Base-by-base conservation (phyloP, 371 early-diverging fungal species). In the Encephalitozoon intestinalis region DNA sequence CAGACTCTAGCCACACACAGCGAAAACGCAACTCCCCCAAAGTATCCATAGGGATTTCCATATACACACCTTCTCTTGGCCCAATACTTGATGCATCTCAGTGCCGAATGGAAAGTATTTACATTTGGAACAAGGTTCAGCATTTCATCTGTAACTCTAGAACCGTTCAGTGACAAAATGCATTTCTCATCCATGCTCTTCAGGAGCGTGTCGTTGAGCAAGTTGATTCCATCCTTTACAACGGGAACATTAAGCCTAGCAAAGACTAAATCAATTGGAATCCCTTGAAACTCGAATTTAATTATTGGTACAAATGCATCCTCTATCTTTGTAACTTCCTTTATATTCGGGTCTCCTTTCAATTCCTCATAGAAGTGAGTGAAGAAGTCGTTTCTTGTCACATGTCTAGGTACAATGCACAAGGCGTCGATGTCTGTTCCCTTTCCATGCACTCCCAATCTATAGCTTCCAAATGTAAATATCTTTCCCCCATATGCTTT, bases 1-100 rank as follows among this genome's bases (percentile, higher is more conserved):
- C 96, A 96, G 21, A 96, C 89, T 44, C 96, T 86, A 12, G 96
- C 99, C 11, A 95, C 94, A 18, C 92, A 86, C 89, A 99, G 92
- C 9, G 99, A 96, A 95, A 96, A 99, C 0, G 96, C 95, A 12
- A 99, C 96, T 83, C 99, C 99, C 73, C 97, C 98, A 83, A 94
- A 88, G 83, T 96, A 99, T 12, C 99, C 99, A 89, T 94, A 90
- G 8, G 93, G 89, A 84, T 97, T 95, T 7, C 94, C 92, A 82
- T 95, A 97, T 46, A 97, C 88, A 1, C 89, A 91, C 44, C 95
- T 88, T 86, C 69, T 58, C 82, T 95, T 93, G n/a, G 97, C 99
- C 99, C 99, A 99, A 54, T 94, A 86, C 84, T 99, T 99, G 49
- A 99, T 91, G 77, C 92, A 92, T 9, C 97, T 87, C 12, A 97